A percentile compares a stretch with the other conserved stretches of the same genome.
These are phyloP conservation scores for Raddia guianensis DNA, from an alignment of 176 grass and related monocot genomes.

Conservation along the genomic window DNA sequence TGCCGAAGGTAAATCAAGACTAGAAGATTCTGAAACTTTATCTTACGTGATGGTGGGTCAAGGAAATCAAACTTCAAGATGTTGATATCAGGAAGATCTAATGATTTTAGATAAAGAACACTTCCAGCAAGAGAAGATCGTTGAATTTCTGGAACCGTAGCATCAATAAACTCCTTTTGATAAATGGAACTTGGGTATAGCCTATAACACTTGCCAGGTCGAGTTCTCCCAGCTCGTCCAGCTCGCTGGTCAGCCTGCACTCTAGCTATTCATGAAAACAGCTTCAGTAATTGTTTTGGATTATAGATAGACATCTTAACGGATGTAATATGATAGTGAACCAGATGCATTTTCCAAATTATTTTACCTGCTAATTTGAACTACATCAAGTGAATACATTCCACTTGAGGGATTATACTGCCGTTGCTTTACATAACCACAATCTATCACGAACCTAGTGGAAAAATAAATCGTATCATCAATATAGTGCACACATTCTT, in stretches of 20 bases:
- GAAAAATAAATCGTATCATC: slow-evolving; percentile 32
- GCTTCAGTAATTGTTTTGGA: slow-evolving; percentile 11
- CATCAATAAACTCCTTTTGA: slow-evolving; percentile 84
- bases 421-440: slow-evolving; percentile 94
- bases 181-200: slow-evolving; percentile 75
- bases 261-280: slow-evolving; percentile 50
- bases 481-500: not conserved
- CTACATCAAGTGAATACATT: slow-evolving; percentile 98
- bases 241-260: slow-evolving; percentile 97
- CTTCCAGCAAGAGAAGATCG: slow-evolving; percentile 87
- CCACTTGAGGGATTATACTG: slow-evolving; percentile 92
- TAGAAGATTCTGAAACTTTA: slow-evolving; percentile 39
- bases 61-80: slow-evolving; percentile 98
- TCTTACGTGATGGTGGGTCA: slow-evolving; percentile 98
- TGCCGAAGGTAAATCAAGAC: slow-evolving; percentile 27
- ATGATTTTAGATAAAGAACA: slow-evolving; percentile 85
- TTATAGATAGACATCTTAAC: slow-evolving; percentile 8
- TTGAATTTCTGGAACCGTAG: slow-evolving; percentile 89
- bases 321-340: not conserved
- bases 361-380: slow-evolving; percentile 91
- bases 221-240: slow-evolving; percentile 93
- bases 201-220: slow-evolving; percentile 90
- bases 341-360: slow-evolving; percentile 13
- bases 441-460: slow-evolving; percentile 86
- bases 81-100: slow-evolving; percentile 88